These are phyloP conservation scores for Neodidymelliopsis sp. DNA, from an alignment of 2,329 filamentous ascomycete species.

Conservation along the genomic window DNA sequence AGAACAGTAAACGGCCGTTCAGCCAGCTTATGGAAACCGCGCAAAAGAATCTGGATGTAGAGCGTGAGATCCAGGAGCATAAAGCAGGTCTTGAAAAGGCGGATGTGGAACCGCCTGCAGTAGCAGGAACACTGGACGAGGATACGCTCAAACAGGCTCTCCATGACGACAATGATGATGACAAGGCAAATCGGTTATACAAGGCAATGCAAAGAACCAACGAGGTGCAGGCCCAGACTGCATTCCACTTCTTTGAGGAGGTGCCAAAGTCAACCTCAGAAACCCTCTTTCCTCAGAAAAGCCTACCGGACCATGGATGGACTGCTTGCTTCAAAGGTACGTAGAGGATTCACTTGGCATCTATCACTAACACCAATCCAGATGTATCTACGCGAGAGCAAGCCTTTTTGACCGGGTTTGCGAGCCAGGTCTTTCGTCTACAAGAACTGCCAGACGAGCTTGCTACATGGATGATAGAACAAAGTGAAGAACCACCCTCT, in stretches of 20 bases:
- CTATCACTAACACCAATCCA: conserved; percentile 18
- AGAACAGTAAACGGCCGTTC: conserved; percentile 27
- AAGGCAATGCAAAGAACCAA: conserved; percentile 68
- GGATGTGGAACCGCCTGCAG: conserved; percentile 17
- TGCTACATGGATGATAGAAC: conserved; percentile 53
- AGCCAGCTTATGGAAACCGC: conserved; percentile 33
- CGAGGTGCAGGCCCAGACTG: conserved; percentile 60
- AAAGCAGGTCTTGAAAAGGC: conserved; percentile 37
- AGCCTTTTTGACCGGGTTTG: conserved; percentile 53
- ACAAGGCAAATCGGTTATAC: conserved; percentile 62
- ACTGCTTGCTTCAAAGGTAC: conserved; percentile 41
- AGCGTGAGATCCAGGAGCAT: conserved; percentile 34
- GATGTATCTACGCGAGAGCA: conserved; percentile 42
- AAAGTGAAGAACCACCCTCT: conserved; percentile 30
- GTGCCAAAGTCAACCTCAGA: conserved; percentile 4
- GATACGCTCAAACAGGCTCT: conserved; percentile 35
- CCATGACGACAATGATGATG: conserved; percentile 77
- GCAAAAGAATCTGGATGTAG: conserved; percentile 32
- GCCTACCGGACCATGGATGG: conserved; percentile 46
- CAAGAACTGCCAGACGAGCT: conserved; percentile 49
- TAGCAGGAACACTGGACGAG: conserved; percentile 29
- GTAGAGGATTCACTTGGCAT: not conserved
- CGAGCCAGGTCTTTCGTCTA: conserved; percentile 48
- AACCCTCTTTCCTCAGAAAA: conserved; percentile 24
- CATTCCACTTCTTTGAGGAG: conserved; percentile 63